Conservation (phyloP, 495 filamentous ascomycete species). For the Hypoxylon lienhwacheense region DNA sequence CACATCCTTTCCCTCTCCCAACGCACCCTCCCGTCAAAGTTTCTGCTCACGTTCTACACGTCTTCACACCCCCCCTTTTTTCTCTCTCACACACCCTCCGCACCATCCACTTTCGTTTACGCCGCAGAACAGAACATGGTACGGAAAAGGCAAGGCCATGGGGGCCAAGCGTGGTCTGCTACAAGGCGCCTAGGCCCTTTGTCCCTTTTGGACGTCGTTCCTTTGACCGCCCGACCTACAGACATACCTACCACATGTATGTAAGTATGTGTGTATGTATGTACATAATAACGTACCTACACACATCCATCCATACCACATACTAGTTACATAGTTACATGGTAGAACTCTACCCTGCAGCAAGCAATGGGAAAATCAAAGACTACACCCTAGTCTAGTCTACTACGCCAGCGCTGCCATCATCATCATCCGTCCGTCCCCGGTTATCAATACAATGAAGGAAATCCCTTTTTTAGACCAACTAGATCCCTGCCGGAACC, state of each 20-base stretch:
- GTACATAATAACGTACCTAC: too few species aligned
- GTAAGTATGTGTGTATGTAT: too few species aligned
- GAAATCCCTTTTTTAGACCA: conserved; percentile 41
- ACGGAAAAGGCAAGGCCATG: conserved; percentile 37
- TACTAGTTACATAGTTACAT: too few species aligned
- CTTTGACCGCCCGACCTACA: conserved; percentile 38
- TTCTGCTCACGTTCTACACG: conserved; percentile 29
- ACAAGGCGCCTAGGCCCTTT: conserved; percentile 37
- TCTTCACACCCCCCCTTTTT: conserved; percentile 16
- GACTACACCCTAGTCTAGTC: conserved; percentile 36
- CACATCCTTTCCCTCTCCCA: conserved; percentile 31
- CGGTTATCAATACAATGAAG: conserved; percentile 41
- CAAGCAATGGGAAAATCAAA: conserved; percentile 38
- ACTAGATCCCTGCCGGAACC: conserved; percentile 43
- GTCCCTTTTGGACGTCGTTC: conserved; percentile 37
- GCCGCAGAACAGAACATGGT: conserved; percentile 30
- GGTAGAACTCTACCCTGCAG: conserved; percentile 38
- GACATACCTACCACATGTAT: too few species aligned
- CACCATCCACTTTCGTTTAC: conserved; percentile 26
- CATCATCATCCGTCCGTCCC: conserved; percentile 41
- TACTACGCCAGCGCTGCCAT: conserved; percentile 39
- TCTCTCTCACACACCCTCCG: conserved; percentile 2
- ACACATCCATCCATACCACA: too few species aligned
- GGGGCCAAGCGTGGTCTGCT: conserved; percentile 38
- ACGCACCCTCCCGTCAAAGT: conserved; percentile 30